Conservation (phyloP, 306 rosid genomes). For the Mucuna pruriens region DNA sequence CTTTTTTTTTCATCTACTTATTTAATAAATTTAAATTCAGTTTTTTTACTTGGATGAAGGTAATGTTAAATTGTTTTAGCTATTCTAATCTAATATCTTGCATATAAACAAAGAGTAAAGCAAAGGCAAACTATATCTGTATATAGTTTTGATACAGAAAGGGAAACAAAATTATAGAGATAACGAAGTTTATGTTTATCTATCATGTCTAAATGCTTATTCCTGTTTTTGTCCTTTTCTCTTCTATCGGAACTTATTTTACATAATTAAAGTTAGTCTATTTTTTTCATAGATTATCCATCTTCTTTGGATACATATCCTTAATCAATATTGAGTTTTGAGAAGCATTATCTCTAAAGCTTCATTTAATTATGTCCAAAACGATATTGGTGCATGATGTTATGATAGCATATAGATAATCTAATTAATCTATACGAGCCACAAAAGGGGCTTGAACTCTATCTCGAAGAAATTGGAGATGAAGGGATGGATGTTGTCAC, state of each 20-base stretch:
- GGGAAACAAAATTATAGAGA: not conserved
- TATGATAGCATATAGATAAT: constrained; percentile 37
- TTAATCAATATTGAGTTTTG: constrained; percentile 33
- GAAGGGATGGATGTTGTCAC: constrained; percentile 39
- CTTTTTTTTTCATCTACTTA: too few relatives aligned
- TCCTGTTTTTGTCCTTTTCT: constrained; percentile 21
- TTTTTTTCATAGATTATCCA: not conserved
- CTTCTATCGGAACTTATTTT: not conserved
- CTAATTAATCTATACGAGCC: constrained; percentile 12
- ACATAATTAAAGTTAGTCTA: not conserved
- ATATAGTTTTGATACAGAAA: not conserved
- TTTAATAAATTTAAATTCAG: too few relatives aligned
- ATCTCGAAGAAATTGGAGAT: constrained; percentile 32
- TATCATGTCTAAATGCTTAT: not conserved
- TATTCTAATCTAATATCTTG: not conserved
- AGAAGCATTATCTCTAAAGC: constrained; percentile 38
- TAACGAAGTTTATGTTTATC: constrained; percentile 14
- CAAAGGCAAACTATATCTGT: not conserved
- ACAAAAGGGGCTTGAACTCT: constrained; percentile 36
- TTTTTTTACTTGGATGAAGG: too few relatives aligned
- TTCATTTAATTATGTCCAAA: constrained; percentile 17
- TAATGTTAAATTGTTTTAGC: too few relatives aligned
- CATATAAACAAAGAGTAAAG: constrained; percentile 20
- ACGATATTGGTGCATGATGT: constrained; percentile 30
- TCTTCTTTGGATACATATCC: constrained; percentile 3